These are phyloP conservation scores for Microbotryum violaceum DNA, from an alignment of 1,284 basidiomycete genomes.

Conservation along the genomic window DNA sequence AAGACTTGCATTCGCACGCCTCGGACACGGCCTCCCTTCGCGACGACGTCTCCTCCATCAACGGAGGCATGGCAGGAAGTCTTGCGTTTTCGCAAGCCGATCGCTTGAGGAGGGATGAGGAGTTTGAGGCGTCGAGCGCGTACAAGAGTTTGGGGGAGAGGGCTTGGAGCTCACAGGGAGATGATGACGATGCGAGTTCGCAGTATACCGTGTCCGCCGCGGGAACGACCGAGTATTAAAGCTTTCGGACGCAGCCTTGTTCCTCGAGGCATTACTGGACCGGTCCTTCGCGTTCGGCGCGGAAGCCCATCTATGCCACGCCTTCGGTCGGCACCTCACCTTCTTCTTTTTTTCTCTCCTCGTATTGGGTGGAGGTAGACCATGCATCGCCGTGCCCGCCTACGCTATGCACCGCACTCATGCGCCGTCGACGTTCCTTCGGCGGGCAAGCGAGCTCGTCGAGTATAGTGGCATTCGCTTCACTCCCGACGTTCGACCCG, in stretches of 20 bases:
- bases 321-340: too few relatives aligned
- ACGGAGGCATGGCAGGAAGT: conserved; percentile 42
- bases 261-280: too few relatives aligned
- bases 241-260: conserved; percentile 23
- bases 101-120: conserved; percentile 45
- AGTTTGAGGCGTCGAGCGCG: conserved; percentile 22
- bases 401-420: too few relatives aligned
- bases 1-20: conserved; percentile 32
- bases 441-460: too few relatives aligned
- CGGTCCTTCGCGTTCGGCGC: too few relatives aligned
- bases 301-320: too few relatives aligned
- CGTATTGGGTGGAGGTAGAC: too few relatives aligned
- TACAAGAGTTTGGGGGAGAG: conserved; percentile 41
- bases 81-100: conserved; percentile 77
- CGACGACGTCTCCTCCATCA: conserved; percentile 56
- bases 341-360: too few relatives aligned
- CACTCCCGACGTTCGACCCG: too few relatives aligned
- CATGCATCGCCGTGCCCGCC: too few relatives aligned
- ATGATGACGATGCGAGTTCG: conserved; percentile 38
- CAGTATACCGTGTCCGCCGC: conserved; percentile 40
- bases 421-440: too few relatives aligned
- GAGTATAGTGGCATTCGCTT: too few relatives aligned
- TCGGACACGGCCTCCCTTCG: conserved; percentile 14
- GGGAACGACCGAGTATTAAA: conserved; percentile 44
- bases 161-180: conserved; percentile 22